These are phyloP conservation scores for Maudiozyma turicensis DNA, from an alignment of 805 yeast species.

Conservation along the genomic window DNA sequence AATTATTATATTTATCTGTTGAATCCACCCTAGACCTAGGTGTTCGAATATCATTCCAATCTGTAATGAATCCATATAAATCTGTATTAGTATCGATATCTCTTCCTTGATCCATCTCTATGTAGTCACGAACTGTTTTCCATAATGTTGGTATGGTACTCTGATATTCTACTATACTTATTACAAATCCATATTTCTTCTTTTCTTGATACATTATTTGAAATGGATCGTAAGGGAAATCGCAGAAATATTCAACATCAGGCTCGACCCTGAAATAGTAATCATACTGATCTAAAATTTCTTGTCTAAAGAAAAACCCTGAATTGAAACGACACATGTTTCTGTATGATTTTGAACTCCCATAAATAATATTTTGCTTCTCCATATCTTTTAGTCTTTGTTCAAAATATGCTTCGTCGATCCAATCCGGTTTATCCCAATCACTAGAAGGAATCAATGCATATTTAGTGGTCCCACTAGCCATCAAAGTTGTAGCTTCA, in stretches of 20 bases:
- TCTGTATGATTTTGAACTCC: conserved; percentile 58
- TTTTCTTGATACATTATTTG: conserved; percentile 62
- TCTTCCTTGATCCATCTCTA: conserved; percentile 41
- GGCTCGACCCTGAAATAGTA: conserved; percentile 97
- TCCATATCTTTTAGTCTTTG: conserved; percentile 37
- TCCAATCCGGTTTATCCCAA: conserved; percentile 70
- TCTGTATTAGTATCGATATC: conserved; percentile 34
- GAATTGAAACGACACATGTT: conserved; percentile 95
- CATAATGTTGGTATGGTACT: conserved; percentile 83
- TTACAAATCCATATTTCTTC: conserved; percentile 82
- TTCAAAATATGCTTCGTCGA: conserved; percentile 49
- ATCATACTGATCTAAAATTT: conserved; percentile 59
- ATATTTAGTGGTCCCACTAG: conserved; percentile 54
- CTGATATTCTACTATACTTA: conserved; percentile 70
- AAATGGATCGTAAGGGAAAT: conserved; percentile 78
- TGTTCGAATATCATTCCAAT: conserved; percentile 37
- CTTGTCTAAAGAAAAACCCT: conserved; percentile 80
- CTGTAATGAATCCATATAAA: conserved; percentile 37
- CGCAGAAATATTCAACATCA: conserved; percentile 79
- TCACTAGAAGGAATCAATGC: conserved; percentile 56
- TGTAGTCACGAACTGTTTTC: conserved; percentile 57
- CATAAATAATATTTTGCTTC: conserved; percentile 48
- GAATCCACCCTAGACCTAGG: conserved; percentile 36
- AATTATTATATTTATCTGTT: conserved; percentile 56
- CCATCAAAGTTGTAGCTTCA: conserved; percentile 49